Base-by-base conservation (phyloP, 2,329 filamentous ascomycete genomes). In the Aspergillus fumigatus region DNA sequence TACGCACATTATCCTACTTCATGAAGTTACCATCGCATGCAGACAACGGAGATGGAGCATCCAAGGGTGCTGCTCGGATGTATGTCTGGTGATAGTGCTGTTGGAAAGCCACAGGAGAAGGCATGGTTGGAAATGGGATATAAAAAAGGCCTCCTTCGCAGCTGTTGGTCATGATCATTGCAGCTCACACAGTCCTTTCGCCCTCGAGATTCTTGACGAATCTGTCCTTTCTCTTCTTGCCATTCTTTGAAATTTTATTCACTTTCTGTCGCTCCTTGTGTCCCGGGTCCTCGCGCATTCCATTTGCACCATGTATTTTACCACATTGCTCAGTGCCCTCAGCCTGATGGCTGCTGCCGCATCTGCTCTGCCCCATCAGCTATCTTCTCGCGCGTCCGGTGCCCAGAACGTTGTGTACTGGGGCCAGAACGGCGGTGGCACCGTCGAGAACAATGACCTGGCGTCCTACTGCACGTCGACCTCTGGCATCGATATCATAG, bases 401-500 rank as follows among this genome's bases (percentile, higher is more conserved):
- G 14, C 51, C 41, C 68, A 73, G 50, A 75, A 70, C 49, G 75
- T 77, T 10, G 65, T 67, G 9, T 68, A 69, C 56, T 70, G 66
- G 66, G 66, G 66, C 11, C 65, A 68, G 40, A 64, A 68, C 50
- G 59, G 65, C 10, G 63, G 71, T 55, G 67, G 69, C 7, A 73
- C 67, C 43, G 70, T 59, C 23, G 58, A 63, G 19, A 57, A 58
- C 23, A 75, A 58, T 67, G 76, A 51, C 63, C 67, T 47, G 25
- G 27, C 57, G 9, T 53, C 64, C 4, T 78, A 78, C 65, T 79
- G 76, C 59, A 70, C 65, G 10, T 57, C 67, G 0, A 63, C 65
- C 8, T 58, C 75, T 1, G 75, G 75, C 14, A 73, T 79, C 48
- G 74, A 79, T 59, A 71, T 79, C 41, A 63, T 80, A 35, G 75